phyloP scores from a whole-genome alignment of 1,284 basidiomycete species.

The Stygiomarasmius scandens region DNA sequence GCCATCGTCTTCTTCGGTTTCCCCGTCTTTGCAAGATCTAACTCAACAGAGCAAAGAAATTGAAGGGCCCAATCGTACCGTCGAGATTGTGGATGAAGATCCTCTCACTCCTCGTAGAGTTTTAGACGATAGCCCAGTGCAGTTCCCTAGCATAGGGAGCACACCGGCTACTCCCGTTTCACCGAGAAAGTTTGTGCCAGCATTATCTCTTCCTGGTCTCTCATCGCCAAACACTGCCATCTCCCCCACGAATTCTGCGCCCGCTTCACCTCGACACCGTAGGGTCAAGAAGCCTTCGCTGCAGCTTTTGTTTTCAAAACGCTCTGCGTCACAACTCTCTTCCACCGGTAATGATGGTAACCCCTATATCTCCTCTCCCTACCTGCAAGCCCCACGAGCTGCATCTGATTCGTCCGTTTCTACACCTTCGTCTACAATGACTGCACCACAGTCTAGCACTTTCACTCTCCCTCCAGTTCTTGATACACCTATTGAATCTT shows the following conservation, averaged over 20 bases:
- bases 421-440: conserved; percentile 45
- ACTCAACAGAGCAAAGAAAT: conserved; percentile 21
- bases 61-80: conserved; percentile 4
- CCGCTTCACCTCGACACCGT: conserved; percentile 31
- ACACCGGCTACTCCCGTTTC: conserved; percentile 26
- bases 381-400: conserved; percentile 33
- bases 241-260: conserved; percentile 22
- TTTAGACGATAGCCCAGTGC: conserved; percentile 27
- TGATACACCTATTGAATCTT: conserved; percentile 53
- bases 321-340: conserved; percentile 42
- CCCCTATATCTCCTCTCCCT: conserved; percentile 34
- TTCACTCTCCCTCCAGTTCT: conserved; percentile 47
- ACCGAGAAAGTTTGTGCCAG: conserved; percentile 42
- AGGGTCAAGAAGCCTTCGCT: conserved; percentile 58
- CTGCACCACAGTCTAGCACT: conserved; percentile 44
- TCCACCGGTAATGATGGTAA: conserved; percentile 16
- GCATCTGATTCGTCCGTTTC: conserved; percentile 49
- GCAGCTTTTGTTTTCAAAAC: conserved; percentile 55
- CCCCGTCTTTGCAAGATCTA: conserved; percentile 41
- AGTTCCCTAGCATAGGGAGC: conserved; percentile 36
- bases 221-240: conserved; percentile 21
- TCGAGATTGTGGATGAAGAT: conserved; percentile 19
- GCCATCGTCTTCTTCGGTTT: conserved; percentile 40
- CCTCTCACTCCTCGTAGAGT: conserved; percentile 13
- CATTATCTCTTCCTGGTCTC: conserved; percentile 44